Evolutionary conservation across 768 basidiomycete genomes (phyloP).

Genomic region (Phanerochaete sordida): DNA sequence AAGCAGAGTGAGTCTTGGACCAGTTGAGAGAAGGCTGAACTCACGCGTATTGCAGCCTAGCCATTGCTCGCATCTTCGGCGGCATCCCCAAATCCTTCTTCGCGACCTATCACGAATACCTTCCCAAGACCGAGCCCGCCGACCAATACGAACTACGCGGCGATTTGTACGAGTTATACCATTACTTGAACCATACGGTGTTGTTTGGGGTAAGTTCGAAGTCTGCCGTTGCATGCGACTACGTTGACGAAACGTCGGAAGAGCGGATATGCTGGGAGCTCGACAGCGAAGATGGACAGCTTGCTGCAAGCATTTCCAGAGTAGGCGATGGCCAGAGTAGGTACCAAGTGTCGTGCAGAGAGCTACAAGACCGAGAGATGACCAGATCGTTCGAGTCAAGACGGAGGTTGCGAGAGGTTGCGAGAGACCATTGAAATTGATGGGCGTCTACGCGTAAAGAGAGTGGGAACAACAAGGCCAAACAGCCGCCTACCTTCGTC

Average conservation of each 20-base stretch:
- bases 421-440: not conserved
- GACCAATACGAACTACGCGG: slow-evolving; percentile 61
- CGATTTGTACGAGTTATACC: slow-evolving; percentile 76
- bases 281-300: slow-evolving; percentile 43
- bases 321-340: not conserved
- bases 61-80: slow-evolving; percentile 78
- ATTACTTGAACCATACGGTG: slow-evolving; percentile 79
- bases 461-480: slow-evolving; percentile 8
- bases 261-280: slow-evolving; percentile 52
- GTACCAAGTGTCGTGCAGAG: not conserved
- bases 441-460: slow-evolving; percentile 4
- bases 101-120: slow-evolving; percentile 56
- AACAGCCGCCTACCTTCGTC: slow-evolving; percentile 13
- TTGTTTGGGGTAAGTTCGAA: slow-evolving; percentile 63
- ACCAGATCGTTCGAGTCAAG: not conserved
- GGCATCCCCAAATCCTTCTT: slow-evolving; percentile 67
- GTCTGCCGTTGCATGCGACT: not conserved
- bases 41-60: slow-evolving; percentile 44
- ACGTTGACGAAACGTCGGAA: slow-evolving; percentile 11
- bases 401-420: too few species aligned
- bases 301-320: slow-evolving; percentile 35
- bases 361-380: not conserved
- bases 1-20: slow-evolving; percentile 61
- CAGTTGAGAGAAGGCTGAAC: not conserved
- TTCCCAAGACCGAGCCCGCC: slow-evolving; percentile 62